Evolutionary conservation across 2,329 filamentous ascomycete genomes (phyloP).

Genomic region (Verticillium nubilum): DNA sequence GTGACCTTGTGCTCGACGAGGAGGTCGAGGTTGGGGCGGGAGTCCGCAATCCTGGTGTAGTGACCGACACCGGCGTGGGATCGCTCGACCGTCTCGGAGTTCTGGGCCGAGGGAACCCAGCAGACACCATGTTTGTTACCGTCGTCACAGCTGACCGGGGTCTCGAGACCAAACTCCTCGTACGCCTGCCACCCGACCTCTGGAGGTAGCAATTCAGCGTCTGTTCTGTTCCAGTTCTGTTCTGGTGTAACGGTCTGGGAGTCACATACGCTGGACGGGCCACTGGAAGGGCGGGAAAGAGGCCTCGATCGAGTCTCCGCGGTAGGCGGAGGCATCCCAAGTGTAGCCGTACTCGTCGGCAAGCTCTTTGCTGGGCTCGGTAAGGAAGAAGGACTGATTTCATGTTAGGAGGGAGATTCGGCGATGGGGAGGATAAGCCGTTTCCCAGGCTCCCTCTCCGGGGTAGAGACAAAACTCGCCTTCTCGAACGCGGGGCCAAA

Average conservation of each 20-base stretch:
- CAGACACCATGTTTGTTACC: conserved; percentile 25
- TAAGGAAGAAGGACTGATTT: conserved; percentile 11
- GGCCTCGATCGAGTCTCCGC: conserved; percentile 23
- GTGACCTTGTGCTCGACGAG: conserved; percentile 22
- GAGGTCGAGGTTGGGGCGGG: conserved; percentile 17
- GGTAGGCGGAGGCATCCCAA: conserved; percentile 24
- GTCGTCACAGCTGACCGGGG: conserved; percentile 17
- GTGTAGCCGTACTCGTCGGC: conserved; percentile 23
- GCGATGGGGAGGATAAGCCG: background rate
- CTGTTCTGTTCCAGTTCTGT: background rate
- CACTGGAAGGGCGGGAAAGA: conserved; percentile 25
- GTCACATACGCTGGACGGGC: conserved; percentile 17
- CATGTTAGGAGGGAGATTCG: conserved; percentile 2
- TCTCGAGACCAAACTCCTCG: conserved; percentile 18
- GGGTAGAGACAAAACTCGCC: conserved; percentile 12
- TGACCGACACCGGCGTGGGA: conserved; percentile 24
- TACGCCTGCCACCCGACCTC: conserved; percentile 13
- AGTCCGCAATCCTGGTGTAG: conserved; percentile 18
- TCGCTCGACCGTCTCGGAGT: conserved; percentile 19
- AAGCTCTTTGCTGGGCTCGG: conserved; percentile 16
- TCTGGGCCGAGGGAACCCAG: conserved; percentile 22
- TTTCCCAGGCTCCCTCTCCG: no score
- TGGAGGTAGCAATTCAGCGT: conserved; percentile 3
- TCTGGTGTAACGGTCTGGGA: background rate
- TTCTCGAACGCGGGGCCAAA: conserved; percentile 30